phyloP scores from a whole-genome alignment of 257 asterid species.

The Penstemon barbatus region DNA sequence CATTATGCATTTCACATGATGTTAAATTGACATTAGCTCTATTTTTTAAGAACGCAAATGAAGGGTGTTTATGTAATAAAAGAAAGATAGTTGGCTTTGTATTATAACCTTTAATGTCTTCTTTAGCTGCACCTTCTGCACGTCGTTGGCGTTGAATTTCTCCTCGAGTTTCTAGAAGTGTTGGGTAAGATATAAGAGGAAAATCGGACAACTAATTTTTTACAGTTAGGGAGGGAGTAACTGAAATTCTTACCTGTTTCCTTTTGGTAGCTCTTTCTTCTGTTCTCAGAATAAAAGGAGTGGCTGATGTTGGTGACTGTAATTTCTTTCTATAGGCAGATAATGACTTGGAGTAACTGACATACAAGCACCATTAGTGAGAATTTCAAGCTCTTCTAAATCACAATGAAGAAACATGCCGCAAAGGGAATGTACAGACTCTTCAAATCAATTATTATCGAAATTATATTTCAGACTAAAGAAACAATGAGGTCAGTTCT shows the following conservation, averaged over 20 bases:
- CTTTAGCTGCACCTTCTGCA: constrained; percentile 55
- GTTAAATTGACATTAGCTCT: no score
- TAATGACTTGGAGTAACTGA: constrained; percentile 70
- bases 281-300: constrained; percentile 73
- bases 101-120: constrained; percentile 57
- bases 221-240: not conserved
- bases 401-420: no score
- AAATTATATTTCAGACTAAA: not conserved
- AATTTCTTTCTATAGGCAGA: constrained; percentile 67
- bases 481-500: not conserved
- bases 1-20: no score
- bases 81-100: constrained; percentile 7
- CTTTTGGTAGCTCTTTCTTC: constrained; percentile 90
- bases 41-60: no score
- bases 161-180: constrained; percentile 86
- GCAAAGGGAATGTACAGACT: no score
- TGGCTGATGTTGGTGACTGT: constrained; percentile 65
- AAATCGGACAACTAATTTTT: constrained; percentile 9
- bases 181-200: not conserved
- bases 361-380: constrained; percentile 21
- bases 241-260: constrained; percentile 62
- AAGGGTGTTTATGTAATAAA: not conserved
- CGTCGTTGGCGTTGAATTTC: constrained; percentile 66
- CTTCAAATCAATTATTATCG: no score
- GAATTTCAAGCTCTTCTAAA: constrained; percentile 8